Base-by-base conservation (phyloP, 352 stramenopile genomes). In the Hyaloperonospora arabidopsidis region DNA sequence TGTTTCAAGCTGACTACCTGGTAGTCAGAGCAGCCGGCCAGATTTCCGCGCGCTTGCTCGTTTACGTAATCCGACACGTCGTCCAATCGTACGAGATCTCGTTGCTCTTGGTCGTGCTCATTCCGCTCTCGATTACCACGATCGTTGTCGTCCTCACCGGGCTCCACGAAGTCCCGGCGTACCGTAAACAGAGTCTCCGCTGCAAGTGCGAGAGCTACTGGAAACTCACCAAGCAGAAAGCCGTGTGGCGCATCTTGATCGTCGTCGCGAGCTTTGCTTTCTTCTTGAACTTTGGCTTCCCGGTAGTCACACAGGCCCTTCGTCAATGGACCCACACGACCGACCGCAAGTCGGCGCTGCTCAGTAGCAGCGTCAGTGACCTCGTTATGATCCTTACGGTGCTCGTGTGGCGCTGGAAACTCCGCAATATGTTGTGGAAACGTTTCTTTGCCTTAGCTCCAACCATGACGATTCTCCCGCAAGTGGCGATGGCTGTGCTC, bases 211-310 rank as follows among this genome's bases (percentile, higher is more conserved):
- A 82, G 46, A 75, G 65, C 22, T 80, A 78, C 48, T 80, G 70
- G 73, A 78, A 78, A 54, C 59, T 83, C 36, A 67, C 73, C 29
- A 71, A 78, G 51, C 70, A 80, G 51, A 79, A 76, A 44, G 73
- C 66, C 1, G 66, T 83, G 13, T 80, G 73, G 70, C 50, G 59
- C 43, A 74, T 72, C 22, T 38, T 83, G 5, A 25, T 68, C 11
- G 65, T 83, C 25, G 64, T 79, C 11, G 65, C 57, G 17, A 67
- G 68, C 49, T 83, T 74, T 41, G 63, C 68, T 22, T 65, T 83
- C 15, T 80, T 79, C 51, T 57, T 79, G 2, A 65, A 63, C 38
- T 70, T 82, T 43, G 54, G 49, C 1, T 79, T 82, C 44, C 63
- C 63, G 5, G 13, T 68, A 12, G 63, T 52, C 7, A 62, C 67